Evolutionary conservation across 202 grass and related monocot species (phyloP).

Genomic region (Schoenoplectus triqueter): DNA sequence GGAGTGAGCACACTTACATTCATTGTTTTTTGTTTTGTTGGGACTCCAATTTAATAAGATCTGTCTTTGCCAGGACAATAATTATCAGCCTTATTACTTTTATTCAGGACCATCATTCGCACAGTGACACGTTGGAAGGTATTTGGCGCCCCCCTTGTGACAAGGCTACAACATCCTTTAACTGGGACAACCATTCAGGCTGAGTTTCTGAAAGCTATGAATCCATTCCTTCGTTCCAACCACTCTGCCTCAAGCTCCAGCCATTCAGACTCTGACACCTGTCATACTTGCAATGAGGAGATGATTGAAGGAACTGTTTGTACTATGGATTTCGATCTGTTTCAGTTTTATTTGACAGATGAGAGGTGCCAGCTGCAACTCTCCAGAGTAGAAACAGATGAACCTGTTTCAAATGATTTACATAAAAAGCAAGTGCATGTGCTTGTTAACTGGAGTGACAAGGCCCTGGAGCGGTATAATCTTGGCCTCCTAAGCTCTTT

Average conservation of each 20-base stretch:
- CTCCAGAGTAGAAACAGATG: slow-evolving; percentile 67
- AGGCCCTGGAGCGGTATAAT: slow-evolving; percentile 61
- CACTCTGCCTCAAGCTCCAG: slow-evolving; percentile 23
- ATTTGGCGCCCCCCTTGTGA: slow-evolving; percentile 82
- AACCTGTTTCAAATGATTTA: slow-evolving; percentile 48
- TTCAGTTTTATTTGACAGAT: slow-evolving; percentile 69
- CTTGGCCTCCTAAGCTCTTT: slow-evolving; percentile 61
- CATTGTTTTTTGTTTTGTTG: slow-evolving; percentile 31
- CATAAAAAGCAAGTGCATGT: slow-evolving; percentile 61
- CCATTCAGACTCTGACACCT: slow-evolving; percentile 39
- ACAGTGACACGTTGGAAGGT: slow-evolving; percentile 67
- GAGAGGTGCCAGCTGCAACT: slow-evolving; percentile 52
- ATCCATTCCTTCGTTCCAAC: slow-evolving; percentile 59
- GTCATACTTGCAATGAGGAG: slow-evolving; percentile 37
- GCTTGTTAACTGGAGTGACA: slow-evolving; percentile 72
- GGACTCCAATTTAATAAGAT: slow-evolving; percentile 5
- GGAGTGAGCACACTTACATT: slow-evolving; percentile 64
- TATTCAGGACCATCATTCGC: slow-evolving; percentile 53
- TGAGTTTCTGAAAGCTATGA: slow-evolving; percentile 62
- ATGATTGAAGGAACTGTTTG: slow-evolving; percentile 39
- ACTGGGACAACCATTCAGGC: slow-evolving; percentile 55
- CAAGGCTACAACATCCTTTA: slow-evolving; percentile 57
- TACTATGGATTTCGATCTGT: slow-evolving; percentile 18
- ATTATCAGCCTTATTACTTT: slow-evolving; percentile 12
- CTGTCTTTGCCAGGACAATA: not conserved